phyloP scores from a whole-genome alignment of 495 filamentous ascomycete genomes.

The Aspergillus carlsbadensis region DNA sequence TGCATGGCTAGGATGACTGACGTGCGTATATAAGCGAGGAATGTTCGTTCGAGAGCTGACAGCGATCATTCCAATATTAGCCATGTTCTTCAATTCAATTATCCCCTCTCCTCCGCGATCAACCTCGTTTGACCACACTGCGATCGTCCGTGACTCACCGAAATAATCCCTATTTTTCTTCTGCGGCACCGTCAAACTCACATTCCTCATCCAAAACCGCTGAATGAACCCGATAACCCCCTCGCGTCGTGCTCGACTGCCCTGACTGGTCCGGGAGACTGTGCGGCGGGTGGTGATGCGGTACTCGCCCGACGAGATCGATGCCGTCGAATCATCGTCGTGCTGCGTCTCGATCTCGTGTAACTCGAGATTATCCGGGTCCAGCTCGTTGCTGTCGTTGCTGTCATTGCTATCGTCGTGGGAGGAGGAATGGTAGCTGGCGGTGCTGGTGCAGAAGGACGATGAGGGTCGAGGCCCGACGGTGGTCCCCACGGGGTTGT shows the following conservation, averaged over 20 bases:
- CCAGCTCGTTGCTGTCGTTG: constrained; percentile 19
- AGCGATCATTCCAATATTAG: no score
- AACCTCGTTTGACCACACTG: not conserved
- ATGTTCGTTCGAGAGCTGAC: constrained; percentile 77
- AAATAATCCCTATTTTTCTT: constrained; percentile 48
- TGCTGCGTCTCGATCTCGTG: constrained; percentile 33
- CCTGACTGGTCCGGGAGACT: constrained; percentile 20
- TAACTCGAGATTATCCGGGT: constrained; percentile 35
- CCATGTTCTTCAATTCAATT: not conserved
- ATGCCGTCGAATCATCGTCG: constrained; percentile 25
- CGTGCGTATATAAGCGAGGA: constrained; percentile 74
- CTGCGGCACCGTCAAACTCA: constrained; percentile 41
- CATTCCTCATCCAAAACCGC: constrained; percentile 41
- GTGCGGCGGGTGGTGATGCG: constrained; percentile 29
- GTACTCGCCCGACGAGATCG: constrained; percentile 41
- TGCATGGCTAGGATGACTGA: constrained; percentile 67
- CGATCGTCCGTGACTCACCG: constrained; percentile 28
- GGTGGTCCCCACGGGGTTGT: constrained; percentile 1
- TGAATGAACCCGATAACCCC: constrained; percentile 25
- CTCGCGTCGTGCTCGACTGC: constrained; percentile 21
- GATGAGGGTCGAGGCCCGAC: not conserved
- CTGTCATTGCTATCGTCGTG: constrained; percentile 6
- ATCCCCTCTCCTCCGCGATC: not conserved
- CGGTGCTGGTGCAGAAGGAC: not conserved
- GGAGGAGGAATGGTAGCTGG: not conserved